These are phyloP conservation scores for Naganishia sp. DNA, from an alignment of 1,284 basidiomycete genomes.

Conservation along the genomic window DNA sequence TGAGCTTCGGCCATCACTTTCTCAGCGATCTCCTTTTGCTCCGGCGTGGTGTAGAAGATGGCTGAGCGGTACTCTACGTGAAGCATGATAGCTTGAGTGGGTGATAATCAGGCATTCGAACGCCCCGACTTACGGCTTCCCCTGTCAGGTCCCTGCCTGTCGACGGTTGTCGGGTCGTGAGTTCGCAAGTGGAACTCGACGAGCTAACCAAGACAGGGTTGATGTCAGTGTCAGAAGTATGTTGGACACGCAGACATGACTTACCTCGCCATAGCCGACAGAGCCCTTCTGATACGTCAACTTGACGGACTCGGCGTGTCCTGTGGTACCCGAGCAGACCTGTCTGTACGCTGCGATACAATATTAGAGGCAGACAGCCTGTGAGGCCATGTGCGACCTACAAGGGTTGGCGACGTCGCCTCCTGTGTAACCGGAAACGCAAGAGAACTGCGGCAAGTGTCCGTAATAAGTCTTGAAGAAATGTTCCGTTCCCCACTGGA, in stretches of 20 bases:
- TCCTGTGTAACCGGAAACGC: constrained; percentile 78
- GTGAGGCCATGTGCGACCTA: constrained; percentile 12
- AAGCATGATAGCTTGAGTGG: constrained; percentile 17
- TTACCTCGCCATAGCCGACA: constrained; percentile 75
- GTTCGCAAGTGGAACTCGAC: constrained; percentile 90
- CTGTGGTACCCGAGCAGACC: constrained; percentile 79
- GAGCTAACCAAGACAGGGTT: constrained; percentile 27
- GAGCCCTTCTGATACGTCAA: constrained; percentile 80
- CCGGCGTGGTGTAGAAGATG: constrained; percentile 78
- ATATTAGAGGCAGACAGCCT: no score
- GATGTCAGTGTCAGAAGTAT: constrained; percentile 55
- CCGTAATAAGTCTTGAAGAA: constrained; percentile 81
- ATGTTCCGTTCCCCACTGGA: constrained; percentile 77
- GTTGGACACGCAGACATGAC: background rate
- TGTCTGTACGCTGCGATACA: constrained; percentile 60
- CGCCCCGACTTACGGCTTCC: constrained; percentile 68
- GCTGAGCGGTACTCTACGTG: constrained; percentile 83
- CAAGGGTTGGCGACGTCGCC: constrained; percentile 57
- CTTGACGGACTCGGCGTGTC: constrained; percentile 85
- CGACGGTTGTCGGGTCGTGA: constrained; percentile 85
- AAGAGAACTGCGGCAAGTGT: constrained; percentile 60
- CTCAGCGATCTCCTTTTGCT: constrained; percentile 74
- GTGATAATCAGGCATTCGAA: background rate
- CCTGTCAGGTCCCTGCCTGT: constrained; percentile 73
- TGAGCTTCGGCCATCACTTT: constrained; percentile 83